Evolutionary conservation across 345 rosid genomes (phyloP), one percentile per base, ranked within the genome.

Genomic region (Erodium maritimum): DNA sequence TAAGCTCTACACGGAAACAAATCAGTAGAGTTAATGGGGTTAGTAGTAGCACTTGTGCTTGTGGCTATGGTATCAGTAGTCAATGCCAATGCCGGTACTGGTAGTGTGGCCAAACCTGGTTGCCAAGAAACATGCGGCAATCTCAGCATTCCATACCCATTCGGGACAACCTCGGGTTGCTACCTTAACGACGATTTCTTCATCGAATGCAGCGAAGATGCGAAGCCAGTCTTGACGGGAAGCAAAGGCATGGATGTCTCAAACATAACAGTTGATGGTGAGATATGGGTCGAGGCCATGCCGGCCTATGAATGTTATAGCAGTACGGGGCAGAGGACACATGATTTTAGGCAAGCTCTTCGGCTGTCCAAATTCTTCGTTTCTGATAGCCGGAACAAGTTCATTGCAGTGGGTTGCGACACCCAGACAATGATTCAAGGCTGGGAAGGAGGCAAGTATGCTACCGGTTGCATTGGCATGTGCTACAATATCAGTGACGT

Each of bases 101-200:
- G 14, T 11, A 14, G 48, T 14, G 16, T 0, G 14, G 17, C 13
- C 8, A 37, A 37, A 12, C 17, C 61, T 46, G 71, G 60, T 8
- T 77, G 81, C 54, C 54, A 29, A 46, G 67, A 61, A 24, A 21
- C 8, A 21, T 81, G 85, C 13, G 80, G 82, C 23, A 57, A 65
- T 21, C 25, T 75, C 18, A 23, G 45, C 60, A 67, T 78, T 55
- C 86, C 83, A 12, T 78, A 62, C 20, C 82, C 79, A 9, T 78
- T 81, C 57, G 81, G 86, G 18, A 62, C 57, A 0, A 51, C 61
- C 0, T 59, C 60, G 20, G 77, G 51, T 21, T 75, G 82, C 33
- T 68, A 62, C 65, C 51, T 48, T 17, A 19, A 61, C 25, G 10
- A 17, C 17, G 37, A 54, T 51, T 73, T 67, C 52, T 58, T 48